These are phyloP conservation scores for Globisporangium cystogenes DNA, from an alignment of 352 stramenopile genomes.

Conservation along the genomic window DNA sequence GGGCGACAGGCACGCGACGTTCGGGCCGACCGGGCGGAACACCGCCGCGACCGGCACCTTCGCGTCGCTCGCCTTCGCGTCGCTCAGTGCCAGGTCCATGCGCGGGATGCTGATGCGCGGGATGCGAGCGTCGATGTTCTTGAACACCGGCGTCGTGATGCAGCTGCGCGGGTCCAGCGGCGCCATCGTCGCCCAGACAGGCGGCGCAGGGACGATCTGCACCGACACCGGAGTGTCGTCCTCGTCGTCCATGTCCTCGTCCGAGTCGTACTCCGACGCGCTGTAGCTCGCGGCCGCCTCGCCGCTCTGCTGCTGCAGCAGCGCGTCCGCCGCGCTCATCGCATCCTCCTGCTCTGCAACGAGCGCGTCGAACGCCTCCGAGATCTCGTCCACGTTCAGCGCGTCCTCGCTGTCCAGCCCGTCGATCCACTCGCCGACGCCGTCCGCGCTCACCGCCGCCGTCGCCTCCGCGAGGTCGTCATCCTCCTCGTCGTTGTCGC, in stretches of 20 bases:
- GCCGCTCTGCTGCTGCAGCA: constrained; percentile 20
- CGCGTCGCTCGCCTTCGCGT: constrained; percentile 12
- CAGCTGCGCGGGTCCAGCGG: constrained; percentile 70
- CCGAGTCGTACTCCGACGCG: constrained; percentile 17
- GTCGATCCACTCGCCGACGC: constrained; percentile 50
- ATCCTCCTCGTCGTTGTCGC: constrained; percentile 43
- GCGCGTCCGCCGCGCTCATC: constrained; percentile 17
- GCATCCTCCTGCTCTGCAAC: constrained; percentile 37
- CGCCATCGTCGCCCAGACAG: constrained; percentile 42
- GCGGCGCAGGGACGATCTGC: constrained; percentile 44
- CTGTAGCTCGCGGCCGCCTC: constrained; percentile 35
- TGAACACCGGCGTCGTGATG: constrained; percentile 73
- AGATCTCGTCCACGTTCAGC: constrained; percentile 72
- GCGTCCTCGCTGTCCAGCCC: constrained; percentile 57
- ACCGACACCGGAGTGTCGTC: constrained; percentile 12
- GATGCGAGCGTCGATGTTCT: constrained; percentile 75
- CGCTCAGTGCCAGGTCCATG: constrained; percentile 59
- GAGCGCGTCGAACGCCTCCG: constrained; percentile 54
- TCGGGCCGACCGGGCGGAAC: constrained; percentile 1
- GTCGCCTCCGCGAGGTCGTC: neutral
- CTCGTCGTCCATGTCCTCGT: constrained; percentile 21
- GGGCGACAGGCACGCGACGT: constrained; percentile 29
- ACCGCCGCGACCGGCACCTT: constrained; percentile 10
- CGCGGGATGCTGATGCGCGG: constrained; percentile 56
- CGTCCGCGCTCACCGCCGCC: neutral